Base-by-base conservation (phyloP, 805 yeast species). In the Brettanomyces anomalus region DNA sequence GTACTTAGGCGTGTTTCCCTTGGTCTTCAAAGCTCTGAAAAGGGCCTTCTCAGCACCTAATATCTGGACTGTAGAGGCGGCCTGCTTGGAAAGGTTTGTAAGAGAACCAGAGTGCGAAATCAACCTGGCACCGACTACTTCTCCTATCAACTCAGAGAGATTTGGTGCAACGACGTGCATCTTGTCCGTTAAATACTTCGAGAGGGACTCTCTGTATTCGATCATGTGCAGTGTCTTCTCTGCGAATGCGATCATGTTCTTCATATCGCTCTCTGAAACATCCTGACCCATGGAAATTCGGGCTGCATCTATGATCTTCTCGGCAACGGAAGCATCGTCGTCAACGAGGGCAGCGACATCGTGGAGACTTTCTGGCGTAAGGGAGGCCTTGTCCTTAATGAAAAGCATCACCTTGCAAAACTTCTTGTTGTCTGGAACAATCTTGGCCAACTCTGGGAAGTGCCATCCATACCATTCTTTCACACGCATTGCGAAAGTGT, bases 401-500 rank as follows among this genome's bases (percentile, higher is more conserved):
- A 75, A 74, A 49, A 87, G 68, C 48, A 87, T 85, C 49, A 90
- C 75, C 64, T 76, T 79, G 54, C 97, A 96, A 66, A 76, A 89
- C 49, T 74, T 70, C 71, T 84, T 85, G 74, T 87, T 88, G 67
- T 89, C 96, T 53, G 86, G 79, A 42, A 85, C 94, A 57, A 89
- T 76, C 69, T 84, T 85, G 56, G 94, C 93, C 69, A 88, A 77
- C 71, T 88, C 97, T 46, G 97, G 97, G 81, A 93, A 88, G 65
- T 88, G 97, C 97, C 97, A 88, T 57, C 96, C 95, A 70, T 88
- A 88, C 97, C 97, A 88, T 70, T 88, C 97, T 72, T 88, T 86
- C 53, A 85, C 93, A 69, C 97, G 81, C 97, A 88, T 88, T 46
- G 96, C 82, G 65, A 85, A 93, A 47, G 96, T 89, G 74, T 93